phyloP scores from a whole-genome alignment of 495 filamentous ascomycete genomes.

The Penicillium samsonianum region DNA sequence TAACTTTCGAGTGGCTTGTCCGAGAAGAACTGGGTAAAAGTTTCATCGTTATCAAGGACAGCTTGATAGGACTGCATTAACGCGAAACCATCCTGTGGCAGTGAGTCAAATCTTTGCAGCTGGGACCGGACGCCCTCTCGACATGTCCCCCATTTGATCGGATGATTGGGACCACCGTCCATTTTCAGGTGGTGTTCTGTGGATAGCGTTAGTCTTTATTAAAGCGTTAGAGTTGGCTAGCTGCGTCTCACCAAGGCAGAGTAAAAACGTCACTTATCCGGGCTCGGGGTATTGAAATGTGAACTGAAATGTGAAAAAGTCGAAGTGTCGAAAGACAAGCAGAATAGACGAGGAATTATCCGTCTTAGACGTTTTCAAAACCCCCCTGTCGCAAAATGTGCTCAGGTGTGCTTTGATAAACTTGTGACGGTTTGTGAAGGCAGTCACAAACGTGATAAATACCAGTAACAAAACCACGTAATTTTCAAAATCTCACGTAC shows the following conservation, averaged over 20 bases:
- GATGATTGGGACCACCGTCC: not conserved
- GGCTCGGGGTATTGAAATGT: not conserved
- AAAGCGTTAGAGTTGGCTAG: not conserved
- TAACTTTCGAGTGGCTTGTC: conserved; percentile 5
- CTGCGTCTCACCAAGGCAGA: not conserved
- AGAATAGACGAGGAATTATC: not conserved
- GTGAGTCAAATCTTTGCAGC: not conserved
- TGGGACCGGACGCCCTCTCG: not conserved
- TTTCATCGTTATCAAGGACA: conserved; percentile 10
- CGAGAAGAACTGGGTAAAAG: conserved; percentile 9
- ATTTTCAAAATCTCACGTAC: not conserved
- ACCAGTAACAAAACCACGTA: not conserved
- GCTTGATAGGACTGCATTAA: conserved; percentile 1
- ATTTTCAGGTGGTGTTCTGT: not conserved
- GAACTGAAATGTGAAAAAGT: not conserved
- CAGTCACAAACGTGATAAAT: not conserved
- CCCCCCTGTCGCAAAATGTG: not conserved
- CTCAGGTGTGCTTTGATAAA: not conserved
- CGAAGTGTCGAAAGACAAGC: not conserved
- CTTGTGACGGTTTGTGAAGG: not conserved
- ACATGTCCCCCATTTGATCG: conserved; percentile 3
- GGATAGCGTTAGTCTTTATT: not conserved
- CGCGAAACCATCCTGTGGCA: not conserved
- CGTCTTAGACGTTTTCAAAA: not conserved
- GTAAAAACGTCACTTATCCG: not conserved